phyloP scores from a whole-genome alignment of 306 rosid genomes.

The Corylus avellana region DNA sequence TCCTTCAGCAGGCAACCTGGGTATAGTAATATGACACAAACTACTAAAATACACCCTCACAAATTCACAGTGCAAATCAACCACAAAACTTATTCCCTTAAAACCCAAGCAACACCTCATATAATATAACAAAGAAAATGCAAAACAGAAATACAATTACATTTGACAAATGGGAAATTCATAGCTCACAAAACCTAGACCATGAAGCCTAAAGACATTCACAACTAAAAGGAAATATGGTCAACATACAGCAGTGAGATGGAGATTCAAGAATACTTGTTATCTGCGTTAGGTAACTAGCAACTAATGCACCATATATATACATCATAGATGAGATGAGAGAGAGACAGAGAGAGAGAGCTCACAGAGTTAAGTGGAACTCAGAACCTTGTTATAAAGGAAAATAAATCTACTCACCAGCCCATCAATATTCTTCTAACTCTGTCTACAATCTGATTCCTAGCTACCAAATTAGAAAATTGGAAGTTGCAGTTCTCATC shows the following conservation, averaged over 20 bases:
- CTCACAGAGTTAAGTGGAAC: neutral
- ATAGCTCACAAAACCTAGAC: neutral
- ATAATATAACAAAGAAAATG: neutral
- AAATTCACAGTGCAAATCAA: neutral
- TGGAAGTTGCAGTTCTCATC: constrained; percentile 65
- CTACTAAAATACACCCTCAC: neutral
- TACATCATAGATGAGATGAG: neutral
- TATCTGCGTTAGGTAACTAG: neutral
- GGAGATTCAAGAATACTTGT: neutral
- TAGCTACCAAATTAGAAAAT: constrained; percentile 38
- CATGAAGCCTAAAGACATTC: neutral
- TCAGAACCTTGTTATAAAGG: neutral
- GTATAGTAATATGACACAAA: neutral
- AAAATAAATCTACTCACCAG: constrained; percentile 40
- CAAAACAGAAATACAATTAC: neutral
- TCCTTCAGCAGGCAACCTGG: neutral
- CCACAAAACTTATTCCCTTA: neutral
- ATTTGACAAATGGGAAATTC: neutral
- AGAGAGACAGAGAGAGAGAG: neutral
- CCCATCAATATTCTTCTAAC: constrained; percentile 82
- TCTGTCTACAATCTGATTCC: constrained; percentile 71
- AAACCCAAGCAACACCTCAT: neutral
- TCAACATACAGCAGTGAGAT: neutral
- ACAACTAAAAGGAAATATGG: neutral
- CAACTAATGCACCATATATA: neutral